A percentile compares a stretch with the other conserved stretches of the same genome.
Evolutionary conservation across 257 asterid species (phyloP).

Genomic region (Linaria vulgaris): DNA sequence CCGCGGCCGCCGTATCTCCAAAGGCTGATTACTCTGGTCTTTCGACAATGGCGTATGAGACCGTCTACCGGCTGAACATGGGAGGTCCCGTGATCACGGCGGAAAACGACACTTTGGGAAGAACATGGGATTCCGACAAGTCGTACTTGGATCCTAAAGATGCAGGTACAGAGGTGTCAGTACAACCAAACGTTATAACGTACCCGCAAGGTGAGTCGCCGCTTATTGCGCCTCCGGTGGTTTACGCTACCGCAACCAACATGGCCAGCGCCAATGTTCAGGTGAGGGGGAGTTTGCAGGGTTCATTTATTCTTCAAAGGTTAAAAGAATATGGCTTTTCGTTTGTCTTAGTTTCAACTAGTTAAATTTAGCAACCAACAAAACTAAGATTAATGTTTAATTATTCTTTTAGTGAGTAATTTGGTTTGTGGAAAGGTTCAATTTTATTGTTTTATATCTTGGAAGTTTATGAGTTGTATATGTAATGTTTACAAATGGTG

Average conservation of each 20-base stretch:
- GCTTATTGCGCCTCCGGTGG: constrained; percentile 74
- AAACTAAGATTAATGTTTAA: too few relatives aligned
- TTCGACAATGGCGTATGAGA: constrained; percentile 34
- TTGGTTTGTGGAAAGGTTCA: too few relatives aligned
- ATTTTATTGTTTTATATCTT: too few relatives aligned
- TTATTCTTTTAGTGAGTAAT: too few relatives aligned
- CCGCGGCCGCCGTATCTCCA: constrained; percentile 44
- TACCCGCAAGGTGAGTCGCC: constrained; percentile 81
- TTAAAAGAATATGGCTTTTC: too few relatives aligned
- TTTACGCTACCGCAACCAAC: constrained; percentile 71
- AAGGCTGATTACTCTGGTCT: constrained; percentile 42
- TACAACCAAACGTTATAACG: constrained; percentile 45
- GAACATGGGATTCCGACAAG: constrained; percentile 51
- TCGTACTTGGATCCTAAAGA: constrained; percentile 49
- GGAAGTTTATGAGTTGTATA: too few relatives aligned
- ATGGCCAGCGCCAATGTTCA: constrained; percentile 64
- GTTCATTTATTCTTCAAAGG: too few relatives aligned
- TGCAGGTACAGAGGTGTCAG: constrained; percentile 42
- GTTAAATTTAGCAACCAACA: too few relatives aligned
- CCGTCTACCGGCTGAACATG: constrained; percentile 45
- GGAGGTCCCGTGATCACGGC: constrained; percentile 46
- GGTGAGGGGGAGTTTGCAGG: constrained; percentile 17
- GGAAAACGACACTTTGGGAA: constrained; percentile 40
- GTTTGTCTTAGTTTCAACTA: too few relatives aligned
- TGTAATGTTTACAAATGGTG: background rate